Percentiles rank a stretch among this genome's conserved stretches.
phyloP scores from a whole-genome alignment of 495 filamentous ascomycete genomes.

The Delitschia confertaspora region DNA sequence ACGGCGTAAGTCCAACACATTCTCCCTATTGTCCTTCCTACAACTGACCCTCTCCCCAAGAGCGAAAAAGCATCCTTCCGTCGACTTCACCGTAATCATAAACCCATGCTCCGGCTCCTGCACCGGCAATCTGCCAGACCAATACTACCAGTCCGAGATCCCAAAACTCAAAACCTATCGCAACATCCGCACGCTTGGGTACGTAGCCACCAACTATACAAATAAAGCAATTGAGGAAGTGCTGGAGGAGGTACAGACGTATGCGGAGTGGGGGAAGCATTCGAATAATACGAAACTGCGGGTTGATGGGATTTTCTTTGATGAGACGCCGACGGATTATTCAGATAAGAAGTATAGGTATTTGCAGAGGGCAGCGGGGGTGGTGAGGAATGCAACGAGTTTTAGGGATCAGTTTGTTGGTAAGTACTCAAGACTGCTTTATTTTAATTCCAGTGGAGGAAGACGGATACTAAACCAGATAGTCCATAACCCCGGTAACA shows the following conservation, averaged over 20 bases:
- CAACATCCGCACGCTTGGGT: constrained; percentile 23
- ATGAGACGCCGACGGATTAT: constrained; percentile 28
- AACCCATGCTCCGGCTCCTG: constrained; percentile 25
- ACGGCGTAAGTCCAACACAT: constrained; percentile 7
- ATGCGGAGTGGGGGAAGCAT: constrained; percentile 13
- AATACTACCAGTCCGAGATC: constrained; percentile 21
- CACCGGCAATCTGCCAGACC: constrained; percentile 17
- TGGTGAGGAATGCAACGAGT: constrained; percentile 25
- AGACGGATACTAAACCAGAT: neutral
- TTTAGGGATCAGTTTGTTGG: constrained; percentile 18
- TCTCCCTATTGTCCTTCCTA: neutral
- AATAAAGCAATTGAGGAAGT: constrained; percentile 10
- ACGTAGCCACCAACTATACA: constrained; percentile 23
- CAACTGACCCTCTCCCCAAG: neutral
- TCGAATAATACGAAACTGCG: constrained; percentile 15
- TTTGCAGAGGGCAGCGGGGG: constrained; percentile 28
- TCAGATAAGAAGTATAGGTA: constrained; percentile 27
- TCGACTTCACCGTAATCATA: constrained; percentile 23
- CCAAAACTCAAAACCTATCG: constrained; percentile 13
- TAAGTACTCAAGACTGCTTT: too few relatives aligned
- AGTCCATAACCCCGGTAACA: constrained; percentile 22
- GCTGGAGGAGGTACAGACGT: constrained; percentile 16
- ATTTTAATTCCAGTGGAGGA: too few relatives aligned
- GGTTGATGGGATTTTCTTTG: constrained; percentile 25
- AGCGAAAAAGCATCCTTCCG: constrained; percentile 10